phyloP scores from a whole-genome alignment of 2,329 filamentous ascomycete genomes.

The Cladosporium sp. region DNA sequence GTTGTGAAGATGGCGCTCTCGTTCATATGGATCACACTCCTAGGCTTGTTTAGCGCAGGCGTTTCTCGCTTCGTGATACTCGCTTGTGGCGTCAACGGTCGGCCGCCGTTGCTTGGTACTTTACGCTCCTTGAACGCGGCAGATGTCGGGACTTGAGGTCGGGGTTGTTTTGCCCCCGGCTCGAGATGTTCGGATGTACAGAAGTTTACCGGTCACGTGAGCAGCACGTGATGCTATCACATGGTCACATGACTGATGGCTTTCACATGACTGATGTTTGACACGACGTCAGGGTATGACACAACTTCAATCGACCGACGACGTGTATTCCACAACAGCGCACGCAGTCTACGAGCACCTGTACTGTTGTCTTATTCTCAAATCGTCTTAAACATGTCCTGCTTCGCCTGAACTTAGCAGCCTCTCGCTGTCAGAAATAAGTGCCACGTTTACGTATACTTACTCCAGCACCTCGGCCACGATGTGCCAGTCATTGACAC shows the following conservation, averaged over 20 bases:
- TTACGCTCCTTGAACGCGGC: slow-evolving; percentile 8
- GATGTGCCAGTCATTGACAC: slow-evolving; percentile 52
- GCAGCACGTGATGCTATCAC: neutral
- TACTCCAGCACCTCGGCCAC: slow-evolving; percentile 36
- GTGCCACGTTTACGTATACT: neutral
- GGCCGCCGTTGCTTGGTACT: slow-evolving; percentile 8
- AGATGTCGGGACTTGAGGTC: slow-evolving; percentile 3
- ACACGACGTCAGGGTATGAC: neutral
- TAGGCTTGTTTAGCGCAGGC: slow-evolving; percentile 6
- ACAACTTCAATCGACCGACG: neutral
- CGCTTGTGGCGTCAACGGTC: slow-evolving; percentile 13
- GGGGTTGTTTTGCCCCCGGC: neutral
- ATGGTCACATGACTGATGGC: neutral
- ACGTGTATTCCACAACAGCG: neutral
- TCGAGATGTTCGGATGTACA: neutral
- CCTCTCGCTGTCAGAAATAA: neutral
- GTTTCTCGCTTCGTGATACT: slow-evolving; percentile 4
- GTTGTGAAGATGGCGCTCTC: slow-evolving; percentile 8
- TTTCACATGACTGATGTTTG: neutral
- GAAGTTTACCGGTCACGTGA: neutral
- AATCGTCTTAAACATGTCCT: neutral
- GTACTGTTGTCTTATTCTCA: neutral
- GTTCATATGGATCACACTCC: neutral
- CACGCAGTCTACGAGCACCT: neutral
- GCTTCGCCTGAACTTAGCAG: slow-evolving; percentile 3